These are phyloP conservation scores for Elsinoe arachidis DNA, from an alignment of 2,329 filamentous ascomycete genomes.

Conservation along the genomic window DNA sequence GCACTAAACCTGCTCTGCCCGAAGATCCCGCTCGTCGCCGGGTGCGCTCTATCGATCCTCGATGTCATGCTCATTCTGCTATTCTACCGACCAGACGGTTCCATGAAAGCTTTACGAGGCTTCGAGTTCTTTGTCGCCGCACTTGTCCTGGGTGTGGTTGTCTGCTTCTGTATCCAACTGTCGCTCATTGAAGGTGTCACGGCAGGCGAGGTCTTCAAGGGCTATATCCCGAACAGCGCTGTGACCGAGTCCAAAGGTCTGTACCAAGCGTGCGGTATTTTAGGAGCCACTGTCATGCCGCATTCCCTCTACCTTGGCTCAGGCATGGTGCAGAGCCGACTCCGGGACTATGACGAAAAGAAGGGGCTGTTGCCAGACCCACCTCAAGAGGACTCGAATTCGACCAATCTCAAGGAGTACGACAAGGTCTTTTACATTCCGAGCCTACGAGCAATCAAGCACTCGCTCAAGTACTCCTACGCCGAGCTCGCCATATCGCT, in stretches of 20 bases:
- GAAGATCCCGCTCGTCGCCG: constrained; percentile 56
- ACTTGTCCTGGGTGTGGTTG: constrained; percentile 58
- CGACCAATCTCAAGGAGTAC: constrained; percentile 23
- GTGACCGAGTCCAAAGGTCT: constrained; percentile 51
- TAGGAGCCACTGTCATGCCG: constrained; percentile 68
- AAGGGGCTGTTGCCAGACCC: constrained; percentile 23
- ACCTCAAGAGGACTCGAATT: constrained; percentile 14
- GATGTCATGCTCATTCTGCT: constrained; percentile 60
- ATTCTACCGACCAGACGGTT: constrained; percentile 53
- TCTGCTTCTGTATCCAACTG: constrained; percentile 64
- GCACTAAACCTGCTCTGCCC: constrained; percentile 55
- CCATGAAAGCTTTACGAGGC: constrained; percentile 50
- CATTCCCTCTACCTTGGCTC: constrained; percentile 61
- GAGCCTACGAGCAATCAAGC: constrained; percentile 31
- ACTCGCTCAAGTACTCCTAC: constrained; percentile 34
- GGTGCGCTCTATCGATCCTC: constrained; percentile 58
- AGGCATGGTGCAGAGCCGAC: constrained; percentile 58
- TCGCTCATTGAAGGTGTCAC: constrained; percentile 50
- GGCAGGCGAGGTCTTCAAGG: constrained; percentile 53
- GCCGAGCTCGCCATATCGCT: constrained; percentile 32
- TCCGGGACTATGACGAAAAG: constrained; percentile 54
- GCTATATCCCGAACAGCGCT: constrained; percentile 54
- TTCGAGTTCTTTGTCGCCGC: constrained; percentile 58
- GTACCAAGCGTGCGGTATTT: constrained; percentile 66
- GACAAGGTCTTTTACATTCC: constrained; percentile 30